phyloP scores from a whole-genome alignment of 768 basidiomycete genomes.

The Tylopilus balloui region DNA sequence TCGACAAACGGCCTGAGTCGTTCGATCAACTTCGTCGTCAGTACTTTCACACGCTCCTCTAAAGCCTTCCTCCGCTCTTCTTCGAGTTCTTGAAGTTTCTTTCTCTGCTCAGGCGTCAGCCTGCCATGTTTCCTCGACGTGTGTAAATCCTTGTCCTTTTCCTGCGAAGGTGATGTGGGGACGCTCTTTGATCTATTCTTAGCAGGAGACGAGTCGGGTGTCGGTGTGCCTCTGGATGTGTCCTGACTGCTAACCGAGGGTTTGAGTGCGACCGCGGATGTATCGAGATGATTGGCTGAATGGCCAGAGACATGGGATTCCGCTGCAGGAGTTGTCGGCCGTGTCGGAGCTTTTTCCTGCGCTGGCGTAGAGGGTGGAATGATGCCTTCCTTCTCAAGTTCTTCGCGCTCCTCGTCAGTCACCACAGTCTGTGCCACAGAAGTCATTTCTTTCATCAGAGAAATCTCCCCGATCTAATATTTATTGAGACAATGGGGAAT shows the following conservation, averaged over 20 bases:
- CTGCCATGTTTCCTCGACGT: conserved; percentile 39
- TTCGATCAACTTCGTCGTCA: conserved; percentile 79
- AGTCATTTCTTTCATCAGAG: conserved; percentile 91
- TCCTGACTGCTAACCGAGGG: conserved; percentile 19
- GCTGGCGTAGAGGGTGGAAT: conserved; percentile 19
- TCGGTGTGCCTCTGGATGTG: conserved; percentile 12
- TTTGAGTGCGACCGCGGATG: conserved; percentile 16
- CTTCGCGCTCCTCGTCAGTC: conserved; percentile 89
- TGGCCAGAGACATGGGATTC: conserved; percentile 8
- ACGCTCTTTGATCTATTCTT: conserved; percentile 22
- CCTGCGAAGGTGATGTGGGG: conserved; percentile 25
- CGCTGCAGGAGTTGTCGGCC: conserved; percentile 16
- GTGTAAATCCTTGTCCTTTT: conserved; percentile 39
- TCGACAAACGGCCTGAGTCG: conserved; percentile 87
- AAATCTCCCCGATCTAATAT: conserved; percentile 89
- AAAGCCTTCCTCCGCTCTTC: conserved; percentile 74
- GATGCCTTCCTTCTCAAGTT: conserved; percentile 70
- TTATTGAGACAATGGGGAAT: background rate
- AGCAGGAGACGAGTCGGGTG: conserved; percentile 15
- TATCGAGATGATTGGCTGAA: conserved; percentile 7
- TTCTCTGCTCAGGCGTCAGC: conserved; percentile 77
- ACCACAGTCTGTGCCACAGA: conserved; percentile 81
- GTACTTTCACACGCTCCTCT: conserved; percentile 67
- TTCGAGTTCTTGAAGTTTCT: conserved; percentile 79
- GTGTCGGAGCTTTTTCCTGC: conserved; percentile 14